Evolutionary conservation across 257 asterid species (phyloP).

Genomic region (Salvia rosmarinus): DNA sequence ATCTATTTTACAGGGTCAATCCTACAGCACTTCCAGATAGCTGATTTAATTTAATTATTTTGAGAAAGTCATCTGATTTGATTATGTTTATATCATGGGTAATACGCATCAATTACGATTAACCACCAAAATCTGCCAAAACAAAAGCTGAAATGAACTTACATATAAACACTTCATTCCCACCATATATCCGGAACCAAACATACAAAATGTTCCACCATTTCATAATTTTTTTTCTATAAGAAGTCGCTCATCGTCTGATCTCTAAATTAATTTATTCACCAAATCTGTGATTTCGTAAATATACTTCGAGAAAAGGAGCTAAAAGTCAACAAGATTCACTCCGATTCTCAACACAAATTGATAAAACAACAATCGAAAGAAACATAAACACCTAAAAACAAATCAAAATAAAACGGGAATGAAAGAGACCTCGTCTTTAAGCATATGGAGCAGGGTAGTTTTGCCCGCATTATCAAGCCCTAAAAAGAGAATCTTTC

Average conservation of each 20-base stretch:
- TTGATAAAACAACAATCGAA: background rate
- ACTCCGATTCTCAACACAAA: constrained; percentile 19
- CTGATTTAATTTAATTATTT: background rate
- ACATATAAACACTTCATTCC: background rate
- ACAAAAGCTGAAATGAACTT: constrained; percentile 10
- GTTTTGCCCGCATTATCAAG: constrained; percentile 98
- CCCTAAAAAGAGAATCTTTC: constrained; percentile 87
- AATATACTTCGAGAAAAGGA: constrained; percentile 3
- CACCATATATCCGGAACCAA: background rate
- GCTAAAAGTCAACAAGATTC: constrained; percentile 20
- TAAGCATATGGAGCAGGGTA: constrained; percentile 92
- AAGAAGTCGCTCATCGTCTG: background rate
- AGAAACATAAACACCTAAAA: background rate
- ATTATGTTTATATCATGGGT: background rate
- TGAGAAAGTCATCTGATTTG: background rate
- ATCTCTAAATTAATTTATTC: constrained; percentile 22
- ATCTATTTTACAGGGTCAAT: background rate
- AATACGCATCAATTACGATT: background rate
- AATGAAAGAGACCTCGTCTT: constrained; percentile 69
- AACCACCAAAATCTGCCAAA: background rate
- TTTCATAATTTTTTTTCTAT: background rate
- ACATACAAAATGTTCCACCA: constrained; percentile 1
- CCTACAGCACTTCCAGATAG: background rate
- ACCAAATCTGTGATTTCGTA: constrained; percentile 14
- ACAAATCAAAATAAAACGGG: constrained; percentile 14